phyloP scores from a whole-genome alignment of 2,329 filamentous ascomycete species.

The Ceratocystis papillata region DNA sequence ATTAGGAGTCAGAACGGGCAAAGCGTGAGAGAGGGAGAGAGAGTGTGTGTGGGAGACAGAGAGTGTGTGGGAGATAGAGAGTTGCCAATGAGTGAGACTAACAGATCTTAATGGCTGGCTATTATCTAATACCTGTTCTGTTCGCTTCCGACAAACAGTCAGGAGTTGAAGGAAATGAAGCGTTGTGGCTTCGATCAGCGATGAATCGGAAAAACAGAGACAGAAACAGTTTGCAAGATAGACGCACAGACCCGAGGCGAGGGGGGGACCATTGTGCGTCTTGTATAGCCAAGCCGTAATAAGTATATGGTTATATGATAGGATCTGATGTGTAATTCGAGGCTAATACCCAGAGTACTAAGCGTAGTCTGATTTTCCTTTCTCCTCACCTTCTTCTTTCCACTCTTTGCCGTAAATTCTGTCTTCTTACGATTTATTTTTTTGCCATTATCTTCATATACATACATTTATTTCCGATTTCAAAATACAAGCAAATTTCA shows the following conservation, averaged over 20 bases:
- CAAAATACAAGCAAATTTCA: too few species aligned
- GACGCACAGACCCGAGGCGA: constrained; percentile 3
- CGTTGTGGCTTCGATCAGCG: constrained; percentile 4
- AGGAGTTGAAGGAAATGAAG: constrained; percentile 1
- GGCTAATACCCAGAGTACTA: background rate
- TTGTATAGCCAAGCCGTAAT: background rate
- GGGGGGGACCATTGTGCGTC: constrained; percentile 7
- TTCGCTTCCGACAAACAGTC: background rate
- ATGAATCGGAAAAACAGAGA: constrained; percentile 1
- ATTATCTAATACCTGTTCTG: too few species aligned
- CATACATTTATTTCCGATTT: too few species aligned
- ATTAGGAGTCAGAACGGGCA: too few species aligned
- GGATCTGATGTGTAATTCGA: constrained; percentile 4
- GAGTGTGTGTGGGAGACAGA: background rate
- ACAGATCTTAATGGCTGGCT: too few species aligned
- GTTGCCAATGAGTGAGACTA: too few species aligned
- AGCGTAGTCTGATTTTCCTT: background rate
- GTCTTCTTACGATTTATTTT: too few species aligned
- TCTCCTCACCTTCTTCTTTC: background rate
- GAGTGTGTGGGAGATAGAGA: too few species aligned
- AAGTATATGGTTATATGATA: background rate
- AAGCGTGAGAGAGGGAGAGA: background rate
- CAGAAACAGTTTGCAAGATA: constrained; percentile 11
- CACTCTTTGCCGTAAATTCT: too few species aligned
- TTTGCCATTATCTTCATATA: too few species aligned